A percentile compares a stretch with the other conserved stretches of the same genome.
These are phyloP conservation scores for Apophysomyces sp. DNA, from an alignment of 371 early-diverging fungal genomes.

Conservation along the genomic window DNA sequence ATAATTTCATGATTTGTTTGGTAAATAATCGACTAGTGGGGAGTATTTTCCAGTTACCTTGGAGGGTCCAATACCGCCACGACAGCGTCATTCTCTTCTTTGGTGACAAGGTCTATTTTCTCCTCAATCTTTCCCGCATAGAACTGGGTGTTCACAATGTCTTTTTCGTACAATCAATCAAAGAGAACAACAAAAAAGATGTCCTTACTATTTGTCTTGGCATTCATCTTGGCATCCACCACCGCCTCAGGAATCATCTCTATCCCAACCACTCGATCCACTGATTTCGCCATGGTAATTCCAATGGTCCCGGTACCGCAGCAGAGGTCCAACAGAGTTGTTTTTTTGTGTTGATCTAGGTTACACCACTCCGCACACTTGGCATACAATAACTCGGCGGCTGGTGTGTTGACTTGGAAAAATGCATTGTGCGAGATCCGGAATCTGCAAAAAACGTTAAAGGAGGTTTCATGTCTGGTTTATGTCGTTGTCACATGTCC, in stretches of 20 bases:
- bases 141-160: slow-evolving; percentile 56
- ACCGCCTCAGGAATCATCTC: slow-evolving; percentile 76
- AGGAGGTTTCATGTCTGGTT: too few species aligned
- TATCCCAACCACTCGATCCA: slow-evolving; percentile 75
- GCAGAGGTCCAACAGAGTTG: slow-evolving; percentile 74
- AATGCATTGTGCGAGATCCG: slow-evolving; percentile 76
- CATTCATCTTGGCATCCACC: slow-evolving; percentile 76
- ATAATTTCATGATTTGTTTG: not conserved
- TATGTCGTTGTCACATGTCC: too few species aligned
- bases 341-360: slow-evolving; percentile 34
- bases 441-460: slow-evolving; percentile 48
- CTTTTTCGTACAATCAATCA: slow-evolving; percentile 19
- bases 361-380: slow-evolving; percentile 48
- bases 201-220: slow-evolving; percentile 59
- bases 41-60: slow-evolving; percentile 38
- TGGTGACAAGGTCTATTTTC: slow-evolving; percentile 47
- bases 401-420: slow-evolving; percentile 80
- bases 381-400: slow-evolving; percentile 68
- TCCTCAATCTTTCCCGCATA: slow-evolving; percentile 69
- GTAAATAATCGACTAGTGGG: not conserved
- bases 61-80: slow-evolving; percentile 83
- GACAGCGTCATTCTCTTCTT: slow-evolving; percentile 34
- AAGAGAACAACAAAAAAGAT: not conserved
- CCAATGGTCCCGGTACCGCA: slow-evolving; percentile 92
- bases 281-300: slow-evolving; percentile 68